phyloP scores from a whole-genome alignment of 345 rosid species.

The Eutrema heterophyllum region DNA sequence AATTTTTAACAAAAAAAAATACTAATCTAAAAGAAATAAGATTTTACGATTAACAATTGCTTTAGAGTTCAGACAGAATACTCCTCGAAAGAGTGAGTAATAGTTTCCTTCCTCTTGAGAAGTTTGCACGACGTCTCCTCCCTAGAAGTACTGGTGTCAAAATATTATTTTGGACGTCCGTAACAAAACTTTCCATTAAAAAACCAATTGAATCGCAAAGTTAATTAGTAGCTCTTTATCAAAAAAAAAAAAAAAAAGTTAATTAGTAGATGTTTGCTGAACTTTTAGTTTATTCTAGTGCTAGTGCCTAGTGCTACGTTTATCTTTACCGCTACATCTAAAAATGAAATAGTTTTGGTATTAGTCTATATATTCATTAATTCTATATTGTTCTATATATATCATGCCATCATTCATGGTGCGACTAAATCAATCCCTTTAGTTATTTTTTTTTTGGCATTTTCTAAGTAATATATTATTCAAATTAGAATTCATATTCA shows the following conservation, averaged over 20 bases:
- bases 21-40: not conserved
- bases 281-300: not conserved
- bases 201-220: not conserved
- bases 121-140: not conserved
- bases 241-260: no score
- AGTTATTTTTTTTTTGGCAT: conserved; percentile 6
- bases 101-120: not conserved
- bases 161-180: no score
- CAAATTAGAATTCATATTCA: not conserved
- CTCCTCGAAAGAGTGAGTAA: not conserved
- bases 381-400: not conserved
- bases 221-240: not conserved
- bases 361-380: not conserved
- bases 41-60: not conserved
- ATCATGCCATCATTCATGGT: not conserved
- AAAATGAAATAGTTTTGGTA: not conserved
- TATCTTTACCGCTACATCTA: not conserved
- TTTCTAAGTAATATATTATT: not conserved
- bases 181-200: not conserved
- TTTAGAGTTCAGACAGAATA: not conserved
- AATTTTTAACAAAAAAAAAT: no score
- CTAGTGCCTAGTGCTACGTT: not conserved
- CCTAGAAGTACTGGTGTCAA: not conserved
- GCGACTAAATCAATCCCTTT: not conserved
- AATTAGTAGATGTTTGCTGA: not conserved